phyloP scores from a whole-genome alignment of 2,329 filamentous ascomycete genomes.

The Trichophaea hybrida region DNA sequence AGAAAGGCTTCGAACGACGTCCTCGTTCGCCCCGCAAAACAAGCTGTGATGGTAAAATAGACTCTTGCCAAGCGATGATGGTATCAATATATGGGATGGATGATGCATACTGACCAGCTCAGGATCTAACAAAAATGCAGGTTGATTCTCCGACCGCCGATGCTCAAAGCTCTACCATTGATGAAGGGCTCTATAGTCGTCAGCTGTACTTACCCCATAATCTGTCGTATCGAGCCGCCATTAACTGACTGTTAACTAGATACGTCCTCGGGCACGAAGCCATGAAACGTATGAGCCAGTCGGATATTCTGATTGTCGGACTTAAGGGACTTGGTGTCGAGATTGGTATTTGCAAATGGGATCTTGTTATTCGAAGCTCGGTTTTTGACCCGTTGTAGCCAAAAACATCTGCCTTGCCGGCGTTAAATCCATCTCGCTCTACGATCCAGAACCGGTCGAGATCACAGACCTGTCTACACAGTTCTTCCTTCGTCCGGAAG shows the following conservation, averaged over 20 bases:
- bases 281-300: slow-evolving; percentile 98
- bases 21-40: slow-evolving; percentile 22
- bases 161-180: slow-evolving; percentile 35
- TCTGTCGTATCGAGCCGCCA: not conserved
- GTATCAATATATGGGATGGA: not conserved
- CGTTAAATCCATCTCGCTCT: slow-evolving; percentile 90
- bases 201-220: slow-evolving; percentile 51
- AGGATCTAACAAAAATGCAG: slow-evolving; percentile 24
- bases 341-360: slow-evolving; percentile 40
- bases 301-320: slow-evolving; percentile 82
- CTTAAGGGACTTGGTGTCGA: slow-evolving; percentile 91
- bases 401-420: slow-evolving; percentile 97
- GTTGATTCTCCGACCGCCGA: slow-evolving; percentile 22
- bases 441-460: slow-evolving; percentile 71
- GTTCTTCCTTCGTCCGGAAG: slow-evolving; percentile 80
- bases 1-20: slow-evolving; percentile 23
- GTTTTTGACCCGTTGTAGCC: slow-evolving; percentile 36
- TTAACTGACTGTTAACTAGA: slow-evolving; percentile 20
- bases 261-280: slow-evolving; percentile 64
- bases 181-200: slow-evolving; percentile 59
- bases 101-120: not conserved
- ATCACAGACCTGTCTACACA: slow-evolving; percentile 89
- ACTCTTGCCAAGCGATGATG: not conserved
- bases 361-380: not conserved
- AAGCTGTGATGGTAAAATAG: slow-evolving; percentile 9